phyloP scores from a whole-genome alignment of 441 rosid species.

The Arabidopsis hybrid region DNA sequence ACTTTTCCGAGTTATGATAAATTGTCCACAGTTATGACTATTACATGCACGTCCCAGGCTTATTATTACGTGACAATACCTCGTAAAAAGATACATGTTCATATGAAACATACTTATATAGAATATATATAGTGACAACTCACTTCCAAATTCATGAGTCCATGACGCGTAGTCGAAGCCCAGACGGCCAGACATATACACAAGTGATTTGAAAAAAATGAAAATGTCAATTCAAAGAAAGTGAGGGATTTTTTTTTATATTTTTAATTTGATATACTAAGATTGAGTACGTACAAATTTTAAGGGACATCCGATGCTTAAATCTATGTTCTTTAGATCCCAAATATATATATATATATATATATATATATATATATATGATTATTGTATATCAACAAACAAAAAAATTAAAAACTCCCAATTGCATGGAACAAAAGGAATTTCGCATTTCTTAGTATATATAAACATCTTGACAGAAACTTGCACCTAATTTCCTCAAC shows the following conservation, averaged over 20 bases:
- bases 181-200: neutral
- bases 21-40: slow-evolving; percentile 22
- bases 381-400: neutral
- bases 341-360: neutral
- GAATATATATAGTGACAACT: neutral
- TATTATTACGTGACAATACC: slow-evolving; percentile 21
- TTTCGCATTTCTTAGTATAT: neutral
- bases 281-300: neutral
- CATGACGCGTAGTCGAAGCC: slow-evolving; percentile 16
- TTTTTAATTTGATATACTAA: neutral
- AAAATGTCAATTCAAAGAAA: neutral
- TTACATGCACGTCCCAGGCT: slow-evolving; percentile 35
- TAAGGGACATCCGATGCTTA: neutral
- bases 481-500: slow-evolving; percentile 35
- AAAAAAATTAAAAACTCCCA: neutral
- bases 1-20: slow-evolving; percentile 26
- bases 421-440: slow-evolving; percentile 6
- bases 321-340: neutral
- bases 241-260: neutral
- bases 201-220: neutral
- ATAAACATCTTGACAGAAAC: slow-evolving; percentile 30
- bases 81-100: slow-evolving; percentile 11
- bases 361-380: neutral
- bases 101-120: neutral
- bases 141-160: neutral